Evolutionary conservation across 2,329 filamentous ascomycete genomes (phyloP).

Genomic region (Diaporthe sp.): DNA sequence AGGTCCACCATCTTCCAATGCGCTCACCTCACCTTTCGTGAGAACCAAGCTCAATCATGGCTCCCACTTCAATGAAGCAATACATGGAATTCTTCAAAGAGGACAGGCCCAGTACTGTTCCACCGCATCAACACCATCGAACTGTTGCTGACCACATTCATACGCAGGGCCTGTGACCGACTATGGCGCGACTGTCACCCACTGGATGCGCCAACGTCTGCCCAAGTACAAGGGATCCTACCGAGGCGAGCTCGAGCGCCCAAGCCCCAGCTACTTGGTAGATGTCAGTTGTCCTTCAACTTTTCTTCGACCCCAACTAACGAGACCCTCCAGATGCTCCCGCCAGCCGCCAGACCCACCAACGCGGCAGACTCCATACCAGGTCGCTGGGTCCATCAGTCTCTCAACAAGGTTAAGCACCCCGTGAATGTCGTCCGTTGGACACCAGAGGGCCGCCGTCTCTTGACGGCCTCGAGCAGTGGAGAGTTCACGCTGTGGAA

Average conservation of each 20-base stretch:
- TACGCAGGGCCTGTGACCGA: constrained; percentile 87
- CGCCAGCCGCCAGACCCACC: constrained; percentile 81
- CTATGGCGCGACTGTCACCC: constrained; percentile 89
- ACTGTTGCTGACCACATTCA: constrained; percentile 6
- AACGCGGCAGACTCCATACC: constrained; percentile 89
- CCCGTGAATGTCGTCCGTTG: constrained; percentile 97
- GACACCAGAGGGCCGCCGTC: constrained; percentile 93
- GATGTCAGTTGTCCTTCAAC: constrained; percentile 72
- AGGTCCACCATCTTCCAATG: neutral
- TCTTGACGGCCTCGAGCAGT: constrained; percentile 94
- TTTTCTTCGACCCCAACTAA: constrained; percentile 40
- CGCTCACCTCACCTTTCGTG: too few species aligned
- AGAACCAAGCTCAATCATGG: neutral
- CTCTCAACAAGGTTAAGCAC: constrained; percentile 97
- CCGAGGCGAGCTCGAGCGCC: constrained; percentile 83
- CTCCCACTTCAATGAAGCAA: constrained; percentile 34
- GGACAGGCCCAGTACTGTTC: constrained; percentile 19
- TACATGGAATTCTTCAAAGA: constrained; percentile 34
- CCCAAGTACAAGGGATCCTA: constrained; percentile 81
- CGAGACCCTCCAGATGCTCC: constrained; percentile 77
- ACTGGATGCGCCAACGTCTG: constrained; percentile 90
- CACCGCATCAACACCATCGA: constrained; percentile 34
- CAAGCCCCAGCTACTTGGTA: constrained; percentile 89
- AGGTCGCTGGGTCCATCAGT: constrained; percentile 97
- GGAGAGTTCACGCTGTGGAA: constrained; percentile 99